Conservation (phyloP, 2,329 filamentous ascomycete genomes). For the Penicillium sp. region DNA sequence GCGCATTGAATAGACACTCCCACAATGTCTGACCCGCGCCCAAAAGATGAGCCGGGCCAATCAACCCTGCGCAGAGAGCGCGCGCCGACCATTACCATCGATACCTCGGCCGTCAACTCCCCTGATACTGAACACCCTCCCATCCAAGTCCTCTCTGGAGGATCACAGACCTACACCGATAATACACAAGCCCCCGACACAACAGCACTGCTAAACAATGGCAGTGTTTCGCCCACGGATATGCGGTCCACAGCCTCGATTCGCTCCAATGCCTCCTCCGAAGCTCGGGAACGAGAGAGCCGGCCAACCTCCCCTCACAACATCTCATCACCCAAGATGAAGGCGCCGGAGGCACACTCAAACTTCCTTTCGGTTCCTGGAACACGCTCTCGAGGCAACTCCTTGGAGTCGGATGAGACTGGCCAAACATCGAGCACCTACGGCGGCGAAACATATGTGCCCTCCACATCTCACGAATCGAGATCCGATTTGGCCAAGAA, state of each 20-base stretch:
- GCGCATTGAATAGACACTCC: conserved; percentile 12
- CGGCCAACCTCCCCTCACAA: conserved; percentile 67
- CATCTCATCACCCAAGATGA: conserved; percentile 60
- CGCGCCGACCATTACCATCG: conserved; percentile 57
- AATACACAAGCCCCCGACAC: conserved; percentile 33
- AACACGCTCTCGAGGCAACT: conserved; percentile 62
- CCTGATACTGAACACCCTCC: conserved; percentile 35
- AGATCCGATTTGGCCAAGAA: conserved; percentile 44
- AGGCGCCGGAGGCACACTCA: conserved; percentile 50
- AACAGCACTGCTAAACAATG: conserved; percentile 30
- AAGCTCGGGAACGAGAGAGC: conserved; percentile 53
- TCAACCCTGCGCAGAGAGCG: conserved; percentile 41
- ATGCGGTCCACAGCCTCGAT: conserved; percentile 53
- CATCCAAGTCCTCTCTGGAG: conserved; percentile 36
- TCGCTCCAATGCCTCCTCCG: conserved; percentile 56
- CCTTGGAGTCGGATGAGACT: conserved; percentile 61
- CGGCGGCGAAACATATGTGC: conserved; percentile 55
- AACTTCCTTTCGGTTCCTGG: conserved; percentile 64
- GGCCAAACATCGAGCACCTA: conserved; percentile 53
- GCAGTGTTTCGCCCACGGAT: conserved; percentile 47
- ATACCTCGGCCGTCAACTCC: conserved; percentile 53
- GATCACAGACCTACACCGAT: conserved; percentile 40
- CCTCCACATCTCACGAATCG: conserved; percentile 43
- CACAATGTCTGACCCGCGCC: conserved; percentile 32
- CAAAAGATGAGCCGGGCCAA: conserved; percentile 22